Evolutionary conservation across 169 alveolate species (phyloP).

Genomic region (Eimeria acervulina): DNA sequence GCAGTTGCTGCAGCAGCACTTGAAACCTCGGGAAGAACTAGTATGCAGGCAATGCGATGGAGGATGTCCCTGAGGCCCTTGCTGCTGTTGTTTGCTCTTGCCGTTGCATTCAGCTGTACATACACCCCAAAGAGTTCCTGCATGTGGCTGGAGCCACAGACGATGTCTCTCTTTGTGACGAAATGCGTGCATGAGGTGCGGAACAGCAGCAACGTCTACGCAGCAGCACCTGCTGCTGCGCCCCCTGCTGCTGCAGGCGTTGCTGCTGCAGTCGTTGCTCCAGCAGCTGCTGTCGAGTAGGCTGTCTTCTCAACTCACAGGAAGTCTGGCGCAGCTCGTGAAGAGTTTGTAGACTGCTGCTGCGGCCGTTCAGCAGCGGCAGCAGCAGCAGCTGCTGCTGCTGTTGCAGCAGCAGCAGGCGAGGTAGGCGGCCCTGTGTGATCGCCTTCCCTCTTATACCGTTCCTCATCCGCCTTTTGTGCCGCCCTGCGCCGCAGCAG

Average conservation of each 20-base stretch:
- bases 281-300: background rate
- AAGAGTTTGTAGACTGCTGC: background rate
- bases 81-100: background rate
- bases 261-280: background rate
- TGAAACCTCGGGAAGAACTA: background rate
- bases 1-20: too few relatives aligned
- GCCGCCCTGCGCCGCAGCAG: constrained; percentile 59
- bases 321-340: background rate
- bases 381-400: background rate
- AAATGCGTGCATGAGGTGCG: background rate
- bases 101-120: background rate
- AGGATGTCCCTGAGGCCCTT: background rate
- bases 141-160: background rate
- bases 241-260: too few relatives aligned
- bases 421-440: constrained; percentile 52
- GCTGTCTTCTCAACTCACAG: background rate
- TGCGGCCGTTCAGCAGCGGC: background rate
- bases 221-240: background rate
- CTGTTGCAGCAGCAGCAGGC: background rate
- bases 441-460: constrained; percentile 71
- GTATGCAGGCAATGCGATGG: background rate
- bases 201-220: background rate
- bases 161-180: background rate
- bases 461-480: constrained; percentile 78
- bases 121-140: background rate